Evolutionary conservation across 768 basidiomycete genomes (phyloP).

Genomic region (Amanita jacksonii): DNA sequence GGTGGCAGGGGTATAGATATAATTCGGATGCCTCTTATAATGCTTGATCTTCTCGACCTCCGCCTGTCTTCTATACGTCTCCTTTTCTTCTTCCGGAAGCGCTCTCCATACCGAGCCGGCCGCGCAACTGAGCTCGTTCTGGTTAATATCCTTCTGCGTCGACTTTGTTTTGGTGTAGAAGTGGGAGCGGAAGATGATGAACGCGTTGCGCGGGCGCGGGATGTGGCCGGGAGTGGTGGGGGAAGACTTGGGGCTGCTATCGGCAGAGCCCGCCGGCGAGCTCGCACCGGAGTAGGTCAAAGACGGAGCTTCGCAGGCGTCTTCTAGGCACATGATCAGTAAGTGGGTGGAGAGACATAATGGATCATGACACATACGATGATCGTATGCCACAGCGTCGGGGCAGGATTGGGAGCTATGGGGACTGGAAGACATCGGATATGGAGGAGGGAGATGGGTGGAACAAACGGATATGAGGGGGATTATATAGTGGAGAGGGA

Average conservation of each 20-base stretch:
- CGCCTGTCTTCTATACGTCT: constrained; percentile 10
- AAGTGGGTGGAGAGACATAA: neutral
- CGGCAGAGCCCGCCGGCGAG: constrained; percentile 5
- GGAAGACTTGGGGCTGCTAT: neutral
- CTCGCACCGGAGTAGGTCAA: neutral
- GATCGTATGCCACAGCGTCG: neutral
- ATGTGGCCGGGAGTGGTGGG: constrained; percentile 12
- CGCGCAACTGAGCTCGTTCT: constrained; percentile 24
- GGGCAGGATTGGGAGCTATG: no score
- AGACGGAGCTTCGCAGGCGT: neutral
- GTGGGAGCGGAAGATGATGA: constrained; percentile 28
- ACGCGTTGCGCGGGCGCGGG: constrained; percentile 30
- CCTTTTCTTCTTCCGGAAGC: constrained; percentile 16
- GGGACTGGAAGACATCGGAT: no score
- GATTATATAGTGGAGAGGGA: constrained; percentile 1
- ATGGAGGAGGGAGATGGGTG: neutral
- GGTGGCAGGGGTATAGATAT: constrained; percentile 2
- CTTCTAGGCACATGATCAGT: neutral
- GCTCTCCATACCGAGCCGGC: constrained; percentile 23
- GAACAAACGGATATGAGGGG: neutral
- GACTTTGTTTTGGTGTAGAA: constrained; percentile 12
- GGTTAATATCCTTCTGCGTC: constrained; percentile 15
- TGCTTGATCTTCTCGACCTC: constrained; percentile 6
- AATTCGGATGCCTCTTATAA: constrained; percentile 5
- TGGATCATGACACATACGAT: neutral